Percentiles rank a stretch among this genome's conserved stretches.
Evolutionary conservation across 1,284 basidiomycete species (phyloP).

Genomic region (Exobasidium rhododendri): DNA sequence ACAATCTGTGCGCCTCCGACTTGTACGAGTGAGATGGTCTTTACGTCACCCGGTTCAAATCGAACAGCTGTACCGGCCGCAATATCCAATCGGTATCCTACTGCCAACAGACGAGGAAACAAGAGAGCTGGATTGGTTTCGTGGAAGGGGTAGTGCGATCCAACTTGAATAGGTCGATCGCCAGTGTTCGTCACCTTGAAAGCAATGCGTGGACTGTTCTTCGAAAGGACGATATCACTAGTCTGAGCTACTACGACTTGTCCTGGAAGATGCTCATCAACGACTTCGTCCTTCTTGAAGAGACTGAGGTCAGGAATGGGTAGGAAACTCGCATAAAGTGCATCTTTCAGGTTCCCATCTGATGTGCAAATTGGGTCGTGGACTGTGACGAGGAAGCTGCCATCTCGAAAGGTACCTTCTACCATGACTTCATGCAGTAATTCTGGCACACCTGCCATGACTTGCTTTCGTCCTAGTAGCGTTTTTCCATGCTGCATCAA

Average conservation of each 20-base stretch:
- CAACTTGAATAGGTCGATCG: slow-evolving; percentile 81
- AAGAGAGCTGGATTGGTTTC: slow-evolving; percentile 79
- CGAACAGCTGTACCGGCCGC: slow-evolving; percentile 89
- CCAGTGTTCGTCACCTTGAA: slow-evolving; percentile 86
- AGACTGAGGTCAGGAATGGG: slow-evolving; percentile 69
- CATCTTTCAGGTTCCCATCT: slow-evolving; percentile 70
- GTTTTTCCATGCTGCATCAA: slow-evolving; percentile 74
- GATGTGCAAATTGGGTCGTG: slow-evolving; percentile 80
- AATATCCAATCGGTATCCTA: slow-evolving; percentile 85
- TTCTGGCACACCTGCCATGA: slow-evolving; percentile 65
- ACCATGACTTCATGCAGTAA: slow-evolving; percentile 55
- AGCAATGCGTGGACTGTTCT: slow-evolving; percentile 66
- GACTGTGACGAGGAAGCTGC: slow-evolving; percentile 49
- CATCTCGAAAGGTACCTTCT: slow-evolving; percentile 50
- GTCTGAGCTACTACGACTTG: slow-evolving; percentile 35
- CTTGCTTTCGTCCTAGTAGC: slow-evolving; percentile 82
- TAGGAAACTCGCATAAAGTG: slow-evolving; percentile 88
- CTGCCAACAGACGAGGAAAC: slow-evolving; percentile 77
- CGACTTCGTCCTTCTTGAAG: slow-evolving; percentile 19
- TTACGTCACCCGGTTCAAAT: slow-evolving; percentile 89
- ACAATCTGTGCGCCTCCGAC: slow-evolving; percentile 73
- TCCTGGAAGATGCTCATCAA: slow-evolving; percentile 29
- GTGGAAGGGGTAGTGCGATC: slow-evolving; percentile 72
- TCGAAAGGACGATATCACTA: slow-evolving; percentile 69
- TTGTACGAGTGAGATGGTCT: slow-evolving; percentile 76